Conservation (phyloP, 2,329 filamentous ascomycete genomes). For the Leptographium wingfieldii region DNA sequence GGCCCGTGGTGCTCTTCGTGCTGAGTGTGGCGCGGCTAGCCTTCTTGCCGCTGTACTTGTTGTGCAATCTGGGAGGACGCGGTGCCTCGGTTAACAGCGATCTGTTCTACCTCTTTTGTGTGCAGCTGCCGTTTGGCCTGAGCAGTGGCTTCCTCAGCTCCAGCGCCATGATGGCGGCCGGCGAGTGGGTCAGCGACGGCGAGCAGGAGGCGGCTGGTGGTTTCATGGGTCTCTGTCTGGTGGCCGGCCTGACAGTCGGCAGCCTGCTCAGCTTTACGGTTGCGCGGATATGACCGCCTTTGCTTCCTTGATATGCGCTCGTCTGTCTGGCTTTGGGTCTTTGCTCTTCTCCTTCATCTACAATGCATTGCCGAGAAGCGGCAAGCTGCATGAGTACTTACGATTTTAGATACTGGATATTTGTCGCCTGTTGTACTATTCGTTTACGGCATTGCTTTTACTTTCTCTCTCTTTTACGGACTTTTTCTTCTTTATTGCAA, state of each 20-base stretch:
- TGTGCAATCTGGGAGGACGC: conserved; percentile 75
- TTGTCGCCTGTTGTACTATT: background rate
- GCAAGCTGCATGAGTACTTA: background rate
- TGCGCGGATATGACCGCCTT: conserved; percentile 29
- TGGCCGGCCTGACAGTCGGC: conserved; percentile 69
- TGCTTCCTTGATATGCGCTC: background rate
- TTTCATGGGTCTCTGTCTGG: conserved; percentile 89
- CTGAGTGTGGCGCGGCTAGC: conserved; percentile 50
- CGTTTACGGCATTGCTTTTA: background rate
- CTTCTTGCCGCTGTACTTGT: conserved; percentile 74
- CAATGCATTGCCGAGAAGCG: background rate
- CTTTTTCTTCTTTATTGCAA: no score
- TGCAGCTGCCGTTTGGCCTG: conserved; percentile 73
- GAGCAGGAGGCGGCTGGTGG: conserved; percentile 83
- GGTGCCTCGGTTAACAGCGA: conserved; percentile 70
- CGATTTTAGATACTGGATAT: background rate
- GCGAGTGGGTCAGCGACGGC: conserved; percentile 65
- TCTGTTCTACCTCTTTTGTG: conserved; percentile 71
- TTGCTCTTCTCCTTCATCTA: background rate
- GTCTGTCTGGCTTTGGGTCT: no score
- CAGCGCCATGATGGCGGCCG: conserved; percentile 83
- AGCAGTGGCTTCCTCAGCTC: conserved; percentile 81
- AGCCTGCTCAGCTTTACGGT: conserved; percentile 79
- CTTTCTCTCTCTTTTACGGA: background rate
- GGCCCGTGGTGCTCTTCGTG: conserved; percentile 55